phyloP scores from a whole-genome alignment of 352 stramenopile species.

The Pythium phragmiticola region DNA sequence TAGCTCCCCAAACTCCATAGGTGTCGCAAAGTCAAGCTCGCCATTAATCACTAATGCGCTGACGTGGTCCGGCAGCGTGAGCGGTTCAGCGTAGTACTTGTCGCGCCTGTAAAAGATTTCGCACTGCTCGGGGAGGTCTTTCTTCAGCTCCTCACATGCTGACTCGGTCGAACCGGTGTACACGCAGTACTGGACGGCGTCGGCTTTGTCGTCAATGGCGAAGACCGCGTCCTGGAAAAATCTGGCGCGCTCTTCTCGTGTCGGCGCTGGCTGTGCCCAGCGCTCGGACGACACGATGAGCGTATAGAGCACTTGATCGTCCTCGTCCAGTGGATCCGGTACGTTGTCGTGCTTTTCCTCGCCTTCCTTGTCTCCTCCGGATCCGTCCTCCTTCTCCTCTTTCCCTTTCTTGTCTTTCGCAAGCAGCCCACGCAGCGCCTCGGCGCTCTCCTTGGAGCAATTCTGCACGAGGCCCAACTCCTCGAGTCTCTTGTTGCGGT shows the following conservation, averaged over 20 bases:
- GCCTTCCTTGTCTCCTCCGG: not conserved
- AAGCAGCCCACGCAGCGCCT: no score
- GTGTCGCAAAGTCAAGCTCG: constrained; percentile 30
- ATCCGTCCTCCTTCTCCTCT: not conserved
- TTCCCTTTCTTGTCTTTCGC: not conserved
- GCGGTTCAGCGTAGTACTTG: constrained; percentile 32
- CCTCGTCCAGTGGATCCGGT: not conserved
- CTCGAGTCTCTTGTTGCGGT: no score
- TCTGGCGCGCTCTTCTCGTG: not conserved
- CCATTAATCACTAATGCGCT: constrained; percentile 37
- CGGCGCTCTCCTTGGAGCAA: no score
- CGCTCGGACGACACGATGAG: constrained; percentile 22
- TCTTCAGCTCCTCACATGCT: not conserved
- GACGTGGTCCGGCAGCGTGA: constrained; percentile 23
- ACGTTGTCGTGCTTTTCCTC: not conserved
- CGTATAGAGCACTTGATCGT: not conserved
- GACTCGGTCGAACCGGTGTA: constrained; percentile 13
- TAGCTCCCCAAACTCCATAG: constrained; percentile 25
- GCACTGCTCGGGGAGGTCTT: not conserved
- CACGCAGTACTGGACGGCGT: constrained; percentile 18
- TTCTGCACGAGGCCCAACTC: no score
- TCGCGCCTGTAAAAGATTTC: constrained; percentile 33
- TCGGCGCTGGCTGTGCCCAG: constrained; percentile 13
- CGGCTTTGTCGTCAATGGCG: not conserved
- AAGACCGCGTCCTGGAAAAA: constrained; percentile 18